Evolutionary conservation across 2,329 filamentous ascomycete species (phyloP).

Genomic region (Ceratocystis huliohia): DNA sequence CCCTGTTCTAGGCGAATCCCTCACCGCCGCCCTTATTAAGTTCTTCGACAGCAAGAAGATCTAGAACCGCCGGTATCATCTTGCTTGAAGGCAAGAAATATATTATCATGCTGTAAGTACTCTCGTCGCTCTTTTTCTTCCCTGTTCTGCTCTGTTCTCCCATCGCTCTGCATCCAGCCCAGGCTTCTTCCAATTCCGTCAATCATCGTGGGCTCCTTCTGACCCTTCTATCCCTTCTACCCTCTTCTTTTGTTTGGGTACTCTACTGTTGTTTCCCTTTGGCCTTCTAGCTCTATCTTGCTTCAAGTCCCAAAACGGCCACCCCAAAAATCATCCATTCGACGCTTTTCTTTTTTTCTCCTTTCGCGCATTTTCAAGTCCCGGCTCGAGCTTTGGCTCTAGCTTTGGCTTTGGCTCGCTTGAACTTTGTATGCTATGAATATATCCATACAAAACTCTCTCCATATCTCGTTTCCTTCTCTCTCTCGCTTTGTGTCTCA

Average conservation of each 20-base stretch:
- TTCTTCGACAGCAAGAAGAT: background rate
- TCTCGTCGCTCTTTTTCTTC: background rate
- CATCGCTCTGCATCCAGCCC: background rate
- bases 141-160: background rate
- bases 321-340: background rate
- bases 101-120: background rate
- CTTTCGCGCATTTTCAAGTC: background rate
- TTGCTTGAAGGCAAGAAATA: background rate
- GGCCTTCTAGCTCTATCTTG: background rate
- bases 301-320: background rate
- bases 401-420: background rate
- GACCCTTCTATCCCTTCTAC: background rate
- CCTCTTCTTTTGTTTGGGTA: background rate
- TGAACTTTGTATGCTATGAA: background rate
- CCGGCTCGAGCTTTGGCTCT: slow-evolving; percentile 1
- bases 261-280: background rate
- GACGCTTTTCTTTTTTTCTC: too few species aligned
- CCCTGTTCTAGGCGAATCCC: background rate
- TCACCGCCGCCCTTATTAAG: background rate
- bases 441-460: background rate
- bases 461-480: background rate
- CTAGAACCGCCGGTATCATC: background rate
- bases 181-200: background rate
- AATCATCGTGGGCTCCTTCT: background rate
- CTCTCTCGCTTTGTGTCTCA: background rate